A percentile compares a stretch with the other conserved stretches of the same genome.
phyloP scores from a whole-genome alignment of 1,139 yeast genomes.

The Chernovozyma sophiae-reginae region DNA sequence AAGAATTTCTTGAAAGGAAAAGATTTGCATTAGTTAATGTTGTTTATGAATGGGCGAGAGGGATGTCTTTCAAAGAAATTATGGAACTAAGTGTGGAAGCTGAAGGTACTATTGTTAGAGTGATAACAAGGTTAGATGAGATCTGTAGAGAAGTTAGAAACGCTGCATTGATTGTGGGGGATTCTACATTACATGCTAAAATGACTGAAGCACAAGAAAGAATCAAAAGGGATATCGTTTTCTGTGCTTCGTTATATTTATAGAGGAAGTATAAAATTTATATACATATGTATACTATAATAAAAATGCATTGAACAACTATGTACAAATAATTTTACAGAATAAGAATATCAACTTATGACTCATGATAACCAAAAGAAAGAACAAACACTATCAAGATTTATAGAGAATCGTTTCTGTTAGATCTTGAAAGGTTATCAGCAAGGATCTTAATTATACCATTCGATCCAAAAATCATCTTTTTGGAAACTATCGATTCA shows the following conservation, averaged over 20 bases:
- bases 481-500: slow-evolving; percentile 25
- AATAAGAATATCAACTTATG: no score
- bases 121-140: slow-evolving; percentile 90
- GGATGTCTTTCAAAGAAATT: slow-evolving; percentile 84
- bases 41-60: slow-evolving; percentile 98
- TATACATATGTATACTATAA: neutral
- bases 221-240: slow-evolving; percentile 94
- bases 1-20: slow-evolving; percentile 74
- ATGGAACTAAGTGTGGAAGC: slow-evolving; percentile 86
- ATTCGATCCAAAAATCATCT: slow-evolving; percentile 25
- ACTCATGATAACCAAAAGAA: no score
- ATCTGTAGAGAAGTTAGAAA: slow-evolving; percentile 91
- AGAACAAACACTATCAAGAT: no score
- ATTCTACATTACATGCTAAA: slow-evolving; percentile 77
- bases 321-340: no score
- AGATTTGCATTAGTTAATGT: slow-evolving; percentile 90
- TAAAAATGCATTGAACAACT: neutral
- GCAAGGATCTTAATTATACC: slow-evolving; percentile 20
- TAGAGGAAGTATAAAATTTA: slow-evolving; percentile 22
- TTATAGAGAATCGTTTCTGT: neutral
- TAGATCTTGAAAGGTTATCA: slow-evolving; percentile 10
- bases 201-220: slow-evolving; percentile 92
- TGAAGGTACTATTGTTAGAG: slow-evolving; percentile 98
- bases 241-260: slow-evolving; percentile 90
- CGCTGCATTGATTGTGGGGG: slow-evolving; percentile 94